Base-by-base conservation (phyloP, 805 yeast species). In the Lachancea kluyveri region DNA sequence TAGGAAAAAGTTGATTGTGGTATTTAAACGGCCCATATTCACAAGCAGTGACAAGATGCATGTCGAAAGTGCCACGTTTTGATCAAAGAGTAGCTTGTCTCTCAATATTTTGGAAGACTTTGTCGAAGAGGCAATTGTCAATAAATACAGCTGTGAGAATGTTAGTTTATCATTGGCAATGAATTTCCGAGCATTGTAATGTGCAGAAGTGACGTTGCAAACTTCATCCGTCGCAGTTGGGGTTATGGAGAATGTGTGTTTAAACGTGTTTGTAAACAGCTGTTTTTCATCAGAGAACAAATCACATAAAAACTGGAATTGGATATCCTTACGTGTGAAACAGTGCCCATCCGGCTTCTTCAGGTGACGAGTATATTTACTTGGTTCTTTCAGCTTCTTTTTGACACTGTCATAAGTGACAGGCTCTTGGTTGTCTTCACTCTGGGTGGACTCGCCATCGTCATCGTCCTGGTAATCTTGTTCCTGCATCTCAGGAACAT, bases 311-410 rank as follows among this genome's bases (percentile, higher is more conserved):
- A 88, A 84, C 43, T 80, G 87, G 56, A 77, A 82, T 56, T 87
- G 96, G 35, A 90, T 79, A 48, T 90, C 97, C 34, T 63, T 70
- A 29, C 97, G 68, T 81, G 92, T 83, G 37, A 88, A 76, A 13
- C 95, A 94, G 48, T 83, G 94, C 5, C 97, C 96, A 50, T 90
- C 97, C 12, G 76, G 68, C 52, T 88, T 90, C 58, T 90, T 90
- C 45, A 90, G 57, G 55, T 79, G 87, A 26, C 83, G 44, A 23
- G 40, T 37, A 26, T 47, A 48, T 31, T 45, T 42, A 28, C 51
- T 47, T 8, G 50, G 48, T 24, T 47, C 52, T 28, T 45, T 41
- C 34, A 37, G 30, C 28, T 37, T 47, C 33, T 42, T 37, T 27
- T 31, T 46, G 21, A 23, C 30, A 10, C 39, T 36, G 5, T 22